Evolutionary conservation across 2,329 filamentous ascomycete genomes (phyloP), one percentile per base, ranked within the genome.

Genomic region (Colletotrichum aenigma): DNA sequence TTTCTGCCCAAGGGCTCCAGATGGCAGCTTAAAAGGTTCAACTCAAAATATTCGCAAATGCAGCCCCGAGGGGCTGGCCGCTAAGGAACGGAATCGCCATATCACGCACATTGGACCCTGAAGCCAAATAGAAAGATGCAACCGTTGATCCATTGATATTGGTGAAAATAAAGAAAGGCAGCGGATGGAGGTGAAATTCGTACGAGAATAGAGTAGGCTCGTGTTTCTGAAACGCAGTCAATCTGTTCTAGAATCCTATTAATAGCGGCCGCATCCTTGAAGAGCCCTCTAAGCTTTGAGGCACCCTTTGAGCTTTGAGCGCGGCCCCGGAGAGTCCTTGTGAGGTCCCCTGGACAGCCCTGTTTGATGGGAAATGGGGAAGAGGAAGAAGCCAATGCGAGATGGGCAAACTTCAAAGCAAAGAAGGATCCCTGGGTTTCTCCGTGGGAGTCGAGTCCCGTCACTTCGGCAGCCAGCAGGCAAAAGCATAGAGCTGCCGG

Each of bases 191-290:
- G 48, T 56, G 56, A 72, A 48, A 55, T 75, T 43, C 69, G 69
- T 68, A 64, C 62, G 69, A 72, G 64, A 65, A 68, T 75, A 68
- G 36, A 68, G 69, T 72, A 67, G 56, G 56, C 26, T 75, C 26
- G 62, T 75, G 73, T 72, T 75, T 75, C 73, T 72, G 73, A 75
- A 75, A 75, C 73, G 43, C 61, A 6, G 64, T 48, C 56, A 72
- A 75, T 75, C 28, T 72, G 73, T 75, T 75, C 73, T 75, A 60
- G 73, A 72, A 72, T 72, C 69, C 73, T 72, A 75, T 75, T 75
- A 75, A 75, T 75, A 75, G 73, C 15, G 73, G 64, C 32, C 18
- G 69, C 62, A 75, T 72, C 73, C 73, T 72, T 32, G 73, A 34
- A 48, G n/a, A 26, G 36, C 38, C 24, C 32, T 66, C 38, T 24